Conservation (phyloP, 768 basidiomycete genomes). For the Psilocybe subaeruginosa region DNA sequence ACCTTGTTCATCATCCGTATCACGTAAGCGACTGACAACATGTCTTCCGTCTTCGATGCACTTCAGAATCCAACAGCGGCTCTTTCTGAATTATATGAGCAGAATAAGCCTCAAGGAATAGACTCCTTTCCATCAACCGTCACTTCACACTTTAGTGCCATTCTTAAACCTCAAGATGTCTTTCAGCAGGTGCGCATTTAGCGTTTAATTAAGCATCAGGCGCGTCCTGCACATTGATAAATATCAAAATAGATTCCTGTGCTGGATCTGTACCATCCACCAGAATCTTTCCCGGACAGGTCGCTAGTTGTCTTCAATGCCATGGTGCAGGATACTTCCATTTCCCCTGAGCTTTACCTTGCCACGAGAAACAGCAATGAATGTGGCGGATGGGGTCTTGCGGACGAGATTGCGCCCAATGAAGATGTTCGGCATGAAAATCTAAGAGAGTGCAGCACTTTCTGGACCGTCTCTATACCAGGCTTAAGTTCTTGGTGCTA, state of each 20-base stretch:
- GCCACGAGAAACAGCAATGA: conserved; percentile 41
- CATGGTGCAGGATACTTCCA: conserved; percentile 84
- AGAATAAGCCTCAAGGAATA: conserved; percentile 24
- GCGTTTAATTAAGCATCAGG: neutral
- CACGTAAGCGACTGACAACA: conserved; percentile 37
- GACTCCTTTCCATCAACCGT: conserved; percentile 46
- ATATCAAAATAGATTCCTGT: conserved; percentile 53
- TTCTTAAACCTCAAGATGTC: conserved; percentile 44
- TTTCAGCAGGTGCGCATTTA: conserved; percentile 38
- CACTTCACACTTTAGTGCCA: conserved; percentile 44
- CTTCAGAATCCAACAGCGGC: conserved; percentile 49
- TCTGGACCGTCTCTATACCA: conserved; percentile 81
- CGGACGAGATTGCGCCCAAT: conserved; percentile 31
- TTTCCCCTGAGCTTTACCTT: conserved; percentile 74
- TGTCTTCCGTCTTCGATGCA: conserved; percentile 51
- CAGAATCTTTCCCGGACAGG: conserved; percentile 50
- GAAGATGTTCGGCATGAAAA: conserved; percentile 44
- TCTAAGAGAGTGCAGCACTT: conserved; percentile 61
- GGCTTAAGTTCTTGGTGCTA: conserved; percentile 65
- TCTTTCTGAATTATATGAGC: conserved; percentile 49
- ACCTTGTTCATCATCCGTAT: conserved; percentile 13
- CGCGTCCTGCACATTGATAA: neutral
- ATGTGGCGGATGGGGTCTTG: conserved; percentile 80
- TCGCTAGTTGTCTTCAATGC: conserved; percentile 72
- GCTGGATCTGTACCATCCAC: conserved; percentile 50